Evolutionary conservation across 768 basidiomycete species (phyloP), one percentile per base, ranked within the genome.

Genomic region (Amanita exitialis): DNA sequence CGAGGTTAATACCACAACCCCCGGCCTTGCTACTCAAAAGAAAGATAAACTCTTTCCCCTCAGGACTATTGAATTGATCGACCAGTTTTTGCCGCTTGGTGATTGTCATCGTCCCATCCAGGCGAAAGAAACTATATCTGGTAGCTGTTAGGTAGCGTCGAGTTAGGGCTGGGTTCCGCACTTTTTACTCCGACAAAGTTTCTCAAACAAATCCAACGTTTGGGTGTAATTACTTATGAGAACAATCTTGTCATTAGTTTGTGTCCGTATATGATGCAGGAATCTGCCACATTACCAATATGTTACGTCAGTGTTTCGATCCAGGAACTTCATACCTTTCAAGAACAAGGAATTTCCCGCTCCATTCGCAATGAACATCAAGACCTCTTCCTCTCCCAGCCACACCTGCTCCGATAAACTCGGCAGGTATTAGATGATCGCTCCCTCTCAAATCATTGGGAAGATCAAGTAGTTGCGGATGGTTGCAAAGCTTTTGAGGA

Each of bases 171-270:
- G 36, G n/a, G 21, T 37, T 20, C 25, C 73, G 47, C 56, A 92
- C 91, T 88, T 87, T 64, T 93, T 94, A 59, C 66, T 80, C 27
- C 89, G 77, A 59, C 90, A 88, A 45, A 95, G 66, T 61, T 85
- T 90, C 69, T 94, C 92, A 58, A 97, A 95, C 8, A 95, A 67
- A 63, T 96, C 93, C 2, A 97, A 74, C 0, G 93, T 97, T 65
- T 94, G 91, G 4, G 93, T 97, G 61, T 94, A 94, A 64, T 97
- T 97, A 62, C 91, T 94, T 62, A 97, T 96, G 38, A 97, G 70
- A 13, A 97, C 93, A 52, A 96, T 95, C 72, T 97, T 97, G 72
- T 97, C 93, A 50, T 75, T 86, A 13, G 89, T 94, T 52, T 84
- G 77, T 9, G 79, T 83, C 50, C 76, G 78, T 39, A 97, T 82